A percentile compares a stretch with the other conserved stretches of the same genome.
phyloP scores from a whole-genome alignment of 208 protist species.

The Crithidia sp. region DNA sequence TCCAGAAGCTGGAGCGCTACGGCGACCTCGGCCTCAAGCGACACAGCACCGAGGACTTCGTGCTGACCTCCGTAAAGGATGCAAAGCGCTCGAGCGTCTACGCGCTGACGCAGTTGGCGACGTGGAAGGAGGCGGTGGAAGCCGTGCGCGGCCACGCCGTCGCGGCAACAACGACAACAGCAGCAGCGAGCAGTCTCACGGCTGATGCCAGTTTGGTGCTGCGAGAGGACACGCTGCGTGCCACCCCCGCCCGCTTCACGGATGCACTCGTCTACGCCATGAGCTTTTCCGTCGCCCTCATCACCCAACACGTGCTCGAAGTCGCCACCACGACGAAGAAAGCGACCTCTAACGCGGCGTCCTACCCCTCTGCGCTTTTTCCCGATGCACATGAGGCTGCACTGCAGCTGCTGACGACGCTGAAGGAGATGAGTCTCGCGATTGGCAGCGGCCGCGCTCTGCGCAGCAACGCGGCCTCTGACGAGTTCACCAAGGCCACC shows the following conservation, averaged over 20 bases:
- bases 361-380: not conserved
- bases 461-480: conserved; percentile 33
- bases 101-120: conserved; percentile 79
- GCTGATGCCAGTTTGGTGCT: not conserved
- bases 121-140: conserved; percentile 62
- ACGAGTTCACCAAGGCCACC: conserved; percentile 53
- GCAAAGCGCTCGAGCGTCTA: conserved; percentile 73
- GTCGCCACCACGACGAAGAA: not conserved
- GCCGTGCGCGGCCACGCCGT: conserved; percentile 26
- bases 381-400: conserved; percentile 6
- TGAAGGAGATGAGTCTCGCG: conserved; percentile 41
- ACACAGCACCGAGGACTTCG: conserved; percentile 69
- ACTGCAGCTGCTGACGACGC: conserved; percentile 35
- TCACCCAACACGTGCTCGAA: conserved; percentile 57
- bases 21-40: conserved; percentile 83
- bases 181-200: not conserved
- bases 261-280: conserved; percentile 79
- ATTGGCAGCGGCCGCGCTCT: conserved; percentile 30
- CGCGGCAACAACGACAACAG: not conserved
- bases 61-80: conserved; percentile 75
- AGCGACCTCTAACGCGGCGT: not conserved
- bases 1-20: conserved; percentile 91
- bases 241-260: conserved; percentile 36
- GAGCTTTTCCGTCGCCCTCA: conserved; percentile 69
- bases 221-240: not conserved